Conservation (phyloP, 2,329 filamentous ascomycete genomes). For the Gnomoniopsis sp. region DNA sequence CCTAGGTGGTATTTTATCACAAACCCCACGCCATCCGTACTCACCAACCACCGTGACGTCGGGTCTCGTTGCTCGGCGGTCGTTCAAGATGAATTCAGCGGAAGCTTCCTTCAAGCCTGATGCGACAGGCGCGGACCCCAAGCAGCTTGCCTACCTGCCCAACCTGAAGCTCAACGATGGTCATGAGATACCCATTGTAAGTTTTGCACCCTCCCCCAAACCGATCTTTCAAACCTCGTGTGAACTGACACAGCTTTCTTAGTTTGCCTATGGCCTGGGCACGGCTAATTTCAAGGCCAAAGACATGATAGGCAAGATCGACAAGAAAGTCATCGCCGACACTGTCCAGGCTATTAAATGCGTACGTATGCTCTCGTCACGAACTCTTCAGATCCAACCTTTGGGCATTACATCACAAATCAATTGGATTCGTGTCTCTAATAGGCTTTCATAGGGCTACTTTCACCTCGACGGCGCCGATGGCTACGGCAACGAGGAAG, state of each 20-base stretch:
- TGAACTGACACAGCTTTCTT: slow-evolving; percentile 10
- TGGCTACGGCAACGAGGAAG: slow-evolving; percentile 63
- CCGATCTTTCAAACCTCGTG: not conserved
- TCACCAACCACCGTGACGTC: not conserved
- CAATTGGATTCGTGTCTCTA: too few relatives aligned
- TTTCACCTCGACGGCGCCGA: slow-evolving; percentile 74
- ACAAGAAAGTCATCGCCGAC: slow-evolving; percentile 47
- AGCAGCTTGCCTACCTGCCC: slow-evolving; percentile 45
- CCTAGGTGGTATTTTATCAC: not conserved
- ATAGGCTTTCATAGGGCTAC: slow-evolving; percentile 38
- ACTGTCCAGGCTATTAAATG: slow-evolving; percentile 62
- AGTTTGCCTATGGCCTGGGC: slow-evolving; percentile 71
- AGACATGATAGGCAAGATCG: slow-evolving; percentile 40
- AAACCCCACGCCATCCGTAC: not conserved
- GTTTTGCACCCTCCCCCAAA: slow-evolving; percentile 18
- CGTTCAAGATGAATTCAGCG: slow-evolving; percentile 40
- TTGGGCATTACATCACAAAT: too few relatives aligned
- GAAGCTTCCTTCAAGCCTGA: slow-evolving; percentile 35
- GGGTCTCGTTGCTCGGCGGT: not conserved
- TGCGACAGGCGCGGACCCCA: slow-evolving; percentile 35
- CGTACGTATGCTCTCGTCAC: slow-evolving; percentile 26
- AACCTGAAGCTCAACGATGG: slow-evolving; percentile 71
- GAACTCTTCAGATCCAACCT: not conserved
- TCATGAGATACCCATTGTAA: slow-evolving; percentile 66
- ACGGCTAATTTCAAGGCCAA: slow-evolving; percentile 61